These are phyloP conservation scores for Rubia peregrina DNA, from an alignment of 305 asterid species.

Conservation along the genomic window DNA sequence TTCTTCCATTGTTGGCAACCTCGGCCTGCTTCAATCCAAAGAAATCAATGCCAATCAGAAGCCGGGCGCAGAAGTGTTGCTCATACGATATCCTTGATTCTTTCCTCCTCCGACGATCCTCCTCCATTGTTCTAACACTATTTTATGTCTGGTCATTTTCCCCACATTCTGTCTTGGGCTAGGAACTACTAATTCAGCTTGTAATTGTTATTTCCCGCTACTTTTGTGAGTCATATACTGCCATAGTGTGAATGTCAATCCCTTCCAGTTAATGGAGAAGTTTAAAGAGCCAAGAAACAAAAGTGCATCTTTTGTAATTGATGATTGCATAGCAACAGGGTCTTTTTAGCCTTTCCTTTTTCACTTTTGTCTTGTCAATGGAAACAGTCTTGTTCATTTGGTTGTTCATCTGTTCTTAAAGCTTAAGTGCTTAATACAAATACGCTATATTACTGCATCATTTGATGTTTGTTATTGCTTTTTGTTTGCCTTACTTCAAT, in stretches of 20 bases:
- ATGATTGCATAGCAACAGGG: constrained; percentile 22
- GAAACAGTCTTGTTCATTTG: constrained; percentile 21
- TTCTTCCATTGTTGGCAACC: constrained; percentile 53
- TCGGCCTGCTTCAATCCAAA: constrained; percentile 52
- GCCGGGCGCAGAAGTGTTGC: constrained; percentile 85
- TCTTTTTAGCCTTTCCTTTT: constrained; percentile 13
- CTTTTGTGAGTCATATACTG: constrained; percentile 32
- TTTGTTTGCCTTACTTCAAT: constrained; percentile 21
- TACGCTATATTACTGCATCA: not conserved
- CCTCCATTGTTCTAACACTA: constrained; percentile 21
- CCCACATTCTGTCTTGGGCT: constrained; percentile 26
- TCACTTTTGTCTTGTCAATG: constrained; percentile 21
- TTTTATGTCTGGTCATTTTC: constrained; percentile 11
- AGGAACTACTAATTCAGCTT: constrained; percentile 34
- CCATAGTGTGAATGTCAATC: constrained; percentile 45
- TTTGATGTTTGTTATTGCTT: constrained; percentile 4
- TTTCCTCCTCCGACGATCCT: not conserved
- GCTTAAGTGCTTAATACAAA: not conserved
- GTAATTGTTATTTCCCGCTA: constrained; percentile 18
- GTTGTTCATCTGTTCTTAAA: constrained; percentile 12
- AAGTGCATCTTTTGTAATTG: constrained; percentile 27
- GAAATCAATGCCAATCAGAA: constrained; percentile 27
- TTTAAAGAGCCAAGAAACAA: constrained; percentile 14
- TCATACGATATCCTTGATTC: constrained; percentile 26
- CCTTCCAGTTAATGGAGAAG: constrained; percentile 23